These are phyloP conservation scores for Colletotrichum ledebouriae DNA, from an alignment of 2,329 filamentous ascomycete genomes.

Conservation along the genomic window DNA sequence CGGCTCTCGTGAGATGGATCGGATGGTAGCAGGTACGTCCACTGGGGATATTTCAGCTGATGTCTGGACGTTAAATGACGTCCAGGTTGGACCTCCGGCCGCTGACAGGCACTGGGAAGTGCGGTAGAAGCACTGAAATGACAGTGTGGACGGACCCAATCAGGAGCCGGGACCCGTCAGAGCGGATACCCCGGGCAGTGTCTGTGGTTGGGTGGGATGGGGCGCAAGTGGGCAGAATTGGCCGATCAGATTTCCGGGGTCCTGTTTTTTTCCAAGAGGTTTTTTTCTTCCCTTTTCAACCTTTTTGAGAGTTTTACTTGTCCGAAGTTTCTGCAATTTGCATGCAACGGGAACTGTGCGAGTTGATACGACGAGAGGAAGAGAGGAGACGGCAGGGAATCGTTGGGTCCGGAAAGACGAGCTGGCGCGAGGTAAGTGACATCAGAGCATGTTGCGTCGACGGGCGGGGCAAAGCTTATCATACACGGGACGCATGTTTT, in stretches of 20 bases:
- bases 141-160: constrained; percentile 40
- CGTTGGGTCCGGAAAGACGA: constrained; percentile 13
- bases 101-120: constrained; percentile 41
- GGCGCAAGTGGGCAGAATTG: constrained; percentile 34
- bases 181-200: constrained; percentile 41
- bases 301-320: not conserved
- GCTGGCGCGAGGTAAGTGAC: constrained; percentile 35
- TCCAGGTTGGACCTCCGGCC: constrained; percentile 32
- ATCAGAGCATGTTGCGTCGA: constrained; percentile 37
- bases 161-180: constrained; percentile 40
- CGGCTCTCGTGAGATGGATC: constrained; percentile 28
- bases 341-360: constrained; percentile 1
- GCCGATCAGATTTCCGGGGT: constrained; percentile 41
- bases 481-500: constrained; percentile 38
- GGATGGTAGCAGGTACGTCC: constrained; percentile 26
- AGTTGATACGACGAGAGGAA: not conserved
- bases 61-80: constrained; percentile 42
- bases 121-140: constrained; percentile 39
- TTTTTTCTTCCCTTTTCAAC: not conserved
- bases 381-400: not conserved
- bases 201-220: constrained; percentile 40
- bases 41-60: constrained; percentile 39
- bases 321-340: not conserved
- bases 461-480: constrained; percentile 41
- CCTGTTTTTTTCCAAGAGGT: constrained; percentile 29